Evolutionary conservation across 768 basidiomycete genomes (phyloP).

Genomic region (Auricularia auricula-judae): DNA sequence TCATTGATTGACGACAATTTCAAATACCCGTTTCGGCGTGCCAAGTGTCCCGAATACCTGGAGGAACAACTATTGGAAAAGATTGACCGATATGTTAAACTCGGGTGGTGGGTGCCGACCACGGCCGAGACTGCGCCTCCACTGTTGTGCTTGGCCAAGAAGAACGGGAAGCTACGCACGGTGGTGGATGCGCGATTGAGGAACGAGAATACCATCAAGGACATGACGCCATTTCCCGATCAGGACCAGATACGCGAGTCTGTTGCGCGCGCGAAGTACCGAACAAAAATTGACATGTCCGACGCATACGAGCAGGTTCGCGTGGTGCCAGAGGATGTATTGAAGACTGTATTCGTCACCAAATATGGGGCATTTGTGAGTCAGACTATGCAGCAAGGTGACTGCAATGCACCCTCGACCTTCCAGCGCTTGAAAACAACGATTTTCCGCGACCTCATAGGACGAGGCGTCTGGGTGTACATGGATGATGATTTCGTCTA

Average conservation of each 20-base stretch:
- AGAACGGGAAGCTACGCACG: constrained; percentile 22
- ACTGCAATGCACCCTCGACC: constrained; percentile 11
- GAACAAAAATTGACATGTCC: constrained; percentile 12
- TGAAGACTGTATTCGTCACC: constrained; percentile 6
- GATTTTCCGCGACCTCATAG: constrained; percentile 8
- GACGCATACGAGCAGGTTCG: constrained; percentile 15
- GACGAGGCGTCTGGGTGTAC: constrained; percentile 8
- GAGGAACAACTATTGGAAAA: constrained; percentile 22
- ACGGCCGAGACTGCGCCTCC: constrained; percentile 18
- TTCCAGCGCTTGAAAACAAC: constrained; percentile 7
- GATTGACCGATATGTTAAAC: constrained; percentile 18
- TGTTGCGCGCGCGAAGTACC: neutral
- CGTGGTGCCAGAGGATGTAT: constrained; percentile 5
- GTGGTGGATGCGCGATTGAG: constrained; percentile 24
- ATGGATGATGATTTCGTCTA: constrained; percentile 11
- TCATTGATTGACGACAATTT: constrained; percentile 25
- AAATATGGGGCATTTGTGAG: constrained; percentile 9
- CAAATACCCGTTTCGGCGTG: constrained; percentile 20
- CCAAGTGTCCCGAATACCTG: constrained; percentile 22
- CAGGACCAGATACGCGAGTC: constrained; percentile 3
- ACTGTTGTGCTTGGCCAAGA: constrained; percentile 23
- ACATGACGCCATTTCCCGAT: constrained; percentile 18
- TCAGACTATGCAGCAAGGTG: constrained; percentile 10
- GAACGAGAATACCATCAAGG: constrained; percentile 31
- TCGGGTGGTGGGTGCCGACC: constrained; percentile 24